These are phyloP conservation scores for Mortierella sp. DNA, from an alignment of 371 early-diverging fungal genomes.

Conservation along the genomic window DNA sequence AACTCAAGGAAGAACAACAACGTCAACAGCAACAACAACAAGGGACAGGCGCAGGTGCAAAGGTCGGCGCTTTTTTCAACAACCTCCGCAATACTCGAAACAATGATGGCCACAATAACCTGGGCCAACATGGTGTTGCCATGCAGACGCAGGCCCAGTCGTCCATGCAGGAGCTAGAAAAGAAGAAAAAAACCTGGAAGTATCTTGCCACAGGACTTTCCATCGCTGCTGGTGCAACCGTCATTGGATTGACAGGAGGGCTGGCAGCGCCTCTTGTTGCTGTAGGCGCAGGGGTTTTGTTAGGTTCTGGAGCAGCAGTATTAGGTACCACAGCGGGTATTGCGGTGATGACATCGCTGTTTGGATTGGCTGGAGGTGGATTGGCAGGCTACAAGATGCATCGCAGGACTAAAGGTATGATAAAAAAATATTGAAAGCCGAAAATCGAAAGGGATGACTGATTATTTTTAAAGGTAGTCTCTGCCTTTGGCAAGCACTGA, in stretches of 20 bases:
- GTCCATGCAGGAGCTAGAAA: slow-evolving; percentile 64
- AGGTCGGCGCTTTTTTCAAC: slow-evolving; percentile 37
- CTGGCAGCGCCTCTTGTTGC: slow-evolving; percentile 76
- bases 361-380: slow-evolving; percentile 75
- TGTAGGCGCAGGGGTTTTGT: slow-evolving; percentile 62
- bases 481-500: no score
- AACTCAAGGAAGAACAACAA: slow-evolving; percentile 29
- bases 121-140: slow-evolving; percentile 35
- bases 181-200: slow-evolving; percentile 63
- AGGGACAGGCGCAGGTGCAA: slow-evolving; percentile 17
- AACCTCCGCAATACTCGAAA: slow-evolving; percentile 6
- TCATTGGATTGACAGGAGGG: slow-evolving; percentile 78
- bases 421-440: neutral
- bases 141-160: slow-evolving; percentile 60
- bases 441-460: neutral
- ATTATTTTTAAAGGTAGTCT: no score
- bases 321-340: slow-evolving; percentile 75
- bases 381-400: slow-evolving; percentile 60
- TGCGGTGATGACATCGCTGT: slow-evolving; percentile 71
- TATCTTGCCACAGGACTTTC: slow-evolving; percentile 71
- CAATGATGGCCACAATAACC: neutral
- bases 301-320: slow-evolving; percentile 68
- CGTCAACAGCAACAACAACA: slow-evolving; percentile 22
- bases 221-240: slow-evolving; percentile 74
- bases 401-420: slow-evolving; percentile 56